Percentiles rank a stretch among this genome's conserved stretches.
These are phyloP conservation scores for Nannizziopsis barbatae DNA, from an alignment of 2,329 filamentous ascomycete species.

Conservation along the genomic window DNA sequence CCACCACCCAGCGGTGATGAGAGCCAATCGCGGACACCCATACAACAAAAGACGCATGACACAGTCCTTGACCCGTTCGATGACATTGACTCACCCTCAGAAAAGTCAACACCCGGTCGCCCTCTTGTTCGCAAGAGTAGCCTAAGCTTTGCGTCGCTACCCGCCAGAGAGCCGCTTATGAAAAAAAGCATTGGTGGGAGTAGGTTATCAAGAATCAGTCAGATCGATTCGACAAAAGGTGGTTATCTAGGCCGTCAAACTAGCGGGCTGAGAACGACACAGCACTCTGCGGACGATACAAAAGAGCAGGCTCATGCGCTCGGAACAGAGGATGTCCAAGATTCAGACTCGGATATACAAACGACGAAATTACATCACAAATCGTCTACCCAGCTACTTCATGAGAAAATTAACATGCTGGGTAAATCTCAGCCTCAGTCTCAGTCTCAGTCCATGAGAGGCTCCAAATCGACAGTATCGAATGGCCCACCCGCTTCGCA, in stretches of 20 bases:
- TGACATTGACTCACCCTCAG: conserved; percentile 39
- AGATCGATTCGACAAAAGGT: conserved; percentile 55
- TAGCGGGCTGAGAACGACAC: conserved; percentile 43
- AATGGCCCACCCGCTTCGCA: conserved; percentile 21
- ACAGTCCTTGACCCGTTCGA: conserved; percentile 25
- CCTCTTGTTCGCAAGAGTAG: conserved; percentile 83
- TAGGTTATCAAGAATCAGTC: conserved; percentile 62
- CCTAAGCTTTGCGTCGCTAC: conserved; percentile 83
- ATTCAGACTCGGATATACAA: conserved; percentile 40
- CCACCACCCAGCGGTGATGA: neutral
- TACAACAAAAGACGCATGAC: neutral
- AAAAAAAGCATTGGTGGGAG: conserved; percentile 70
- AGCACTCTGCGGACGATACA: conserved; percentile 20
- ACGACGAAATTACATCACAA: conserved; percentile 59
- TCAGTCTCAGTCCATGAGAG: conserved; percentile 35
- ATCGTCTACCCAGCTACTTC: conserved; percentile 83
- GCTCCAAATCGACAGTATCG: conserved; percentile 37
- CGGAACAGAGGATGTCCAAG: conserved; percentile 37
- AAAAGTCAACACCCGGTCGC: conserved; percentile 41
- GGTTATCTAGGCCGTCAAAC: conserved; percentile 66
- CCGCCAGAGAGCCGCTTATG: conserved; percentile 75
- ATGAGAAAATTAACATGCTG: conserved; percentile 79
- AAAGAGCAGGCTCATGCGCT: conserved; percentile 37
- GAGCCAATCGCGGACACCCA: neutral
- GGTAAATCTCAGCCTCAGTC: conserved; percentile 48